phyloP scores from a whole-genome alignment of 2,329 filamentous ascomycete genomes.

The Diaporthe sp. region DNA sequence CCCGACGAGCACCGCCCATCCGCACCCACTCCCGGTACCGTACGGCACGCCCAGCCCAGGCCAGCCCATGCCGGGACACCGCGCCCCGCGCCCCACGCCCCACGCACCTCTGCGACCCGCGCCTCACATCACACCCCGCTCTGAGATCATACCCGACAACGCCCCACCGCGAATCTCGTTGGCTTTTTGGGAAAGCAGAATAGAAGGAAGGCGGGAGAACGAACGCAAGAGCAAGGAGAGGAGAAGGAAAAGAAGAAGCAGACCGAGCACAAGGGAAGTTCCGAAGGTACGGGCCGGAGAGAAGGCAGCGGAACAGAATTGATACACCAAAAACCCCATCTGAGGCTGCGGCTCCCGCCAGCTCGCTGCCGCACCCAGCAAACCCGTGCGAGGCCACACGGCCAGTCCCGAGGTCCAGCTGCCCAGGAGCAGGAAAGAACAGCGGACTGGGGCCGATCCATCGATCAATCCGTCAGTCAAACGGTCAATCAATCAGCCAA shows the following conservation, averaged over 20 bases:
- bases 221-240: neutral
- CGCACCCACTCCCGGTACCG: conserved; percentile 1
- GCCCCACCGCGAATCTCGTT: conserved; percentile 32
- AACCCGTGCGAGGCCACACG: conserved; percentile 21
- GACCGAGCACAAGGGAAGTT: neutral
- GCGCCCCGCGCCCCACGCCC: conserved; percentile 33
- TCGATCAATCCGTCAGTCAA: neutral
- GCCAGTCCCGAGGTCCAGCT: conserved; percentile 13
- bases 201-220: neutral
- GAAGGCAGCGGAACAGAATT: neutral
- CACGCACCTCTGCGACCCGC: conserved; percentile 25
- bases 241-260: neutral
- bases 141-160: conserved; percentile 38
- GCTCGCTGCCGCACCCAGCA: conserved; percentile 18
- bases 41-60: neutral
- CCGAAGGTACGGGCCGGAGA: neutral
- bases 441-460: conserved; percentile 12
- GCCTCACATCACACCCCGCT: conserved; percentile 38
- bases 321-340: neutral
- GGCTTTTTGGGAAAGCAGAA: conserved; percentile 5
- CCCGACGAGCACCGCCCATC: neutral
- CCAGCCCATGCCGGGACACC: conserved; percentile 20
- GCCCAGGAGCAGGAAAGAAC: neutral
- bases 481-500: neutral
- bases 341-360: conserved; percentile 5